Percentiles rank a stretch among this genome's conserved stretches.
Conservation (phyloP, 306 rosid species). For the Abrus pulchellus region DNA sequence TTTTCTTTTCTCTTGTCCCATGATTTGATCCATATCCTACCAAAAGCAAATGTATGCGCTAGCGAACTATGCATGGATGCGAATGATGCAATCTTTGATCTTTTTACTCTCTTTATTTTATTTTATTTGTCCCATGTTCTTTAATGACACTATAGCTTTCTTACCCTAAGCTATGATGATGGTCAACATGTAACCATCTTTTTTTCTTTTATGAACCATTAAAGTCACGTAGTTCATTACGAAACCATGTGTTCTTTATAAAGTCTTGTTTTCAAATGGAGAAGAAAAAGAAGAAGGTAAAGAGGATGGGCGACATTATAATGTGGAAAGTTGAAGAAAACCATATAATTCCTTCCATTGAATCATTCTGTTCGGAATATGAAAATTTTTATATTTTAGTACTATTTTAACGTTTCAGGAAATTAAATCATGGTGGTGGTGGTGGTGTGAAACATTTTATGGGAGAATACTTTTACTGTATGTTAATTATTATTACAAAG, state of each 20-base stretch:
- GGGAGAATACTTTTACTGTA: background rate
- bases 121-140: background rate
- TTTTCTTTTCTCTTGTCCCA: background rate
- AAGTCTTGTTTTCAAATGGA: background rate
- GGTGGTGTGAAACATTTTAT: background rate
- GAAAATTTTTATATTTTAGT: background rate
- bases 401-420: background rate
- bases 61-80: background rate
- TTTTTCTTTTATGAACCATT: background rate
- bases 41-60: background rate
- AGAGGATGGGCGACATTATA: background rate
- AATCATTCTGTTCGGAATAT: background rate
- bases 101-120: background rate
- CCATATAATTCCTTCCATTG: background rate
- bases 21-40: background rate
- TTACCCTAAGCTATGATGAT: background rate
- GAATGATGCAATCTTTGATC: background rate
- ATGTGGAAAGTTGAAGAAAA: conserved; percentile 4
- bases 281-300: background rate
- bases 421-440: background rate
- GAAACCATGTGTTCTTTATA: background rate
- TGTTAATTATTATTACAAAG: background rate
- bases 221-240: background rate
- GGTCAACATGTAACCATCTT: background rate
- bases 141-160: background rate